A percentile compares a stretch with the other conserved stretches of the same genome.
phyloP scores from a whole-genome alignment of 495 filamentous ascomycete genomes.

The Hapsidospora chrysogenum region DNA sequence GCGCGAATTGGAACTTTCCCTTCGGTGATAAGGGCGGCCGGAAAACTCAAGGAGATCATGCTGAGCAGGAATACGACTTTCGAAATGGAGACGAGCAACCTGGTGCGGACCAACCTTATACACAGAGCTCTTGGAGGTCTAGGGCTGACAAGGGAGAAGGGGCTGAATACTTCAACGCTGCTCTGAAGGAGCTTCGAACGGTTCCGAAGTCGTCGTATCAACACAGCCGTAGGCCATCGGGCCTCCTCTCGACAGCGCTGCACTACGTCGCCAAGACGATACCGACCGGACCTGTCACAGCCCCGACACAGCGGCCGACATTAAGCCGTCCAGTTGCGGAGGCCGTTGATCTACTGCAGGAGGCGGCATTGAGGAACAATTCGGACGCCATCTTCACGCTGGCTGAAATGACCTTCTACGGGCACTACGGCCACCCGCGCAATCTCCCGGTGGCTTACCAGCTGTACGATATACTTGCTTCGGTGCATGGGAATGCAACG shows the following conservation, averaged over 20 bases:
- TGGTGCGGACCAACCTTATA: too few relatives aligned
- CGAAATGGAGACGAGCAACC: too few relatives aligned
- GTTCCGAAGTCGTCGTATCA: conserved; percentile 17
- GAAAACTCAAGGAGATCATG: too few relatives aligned
- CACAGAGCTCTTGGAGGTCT: too few relatives aligned
- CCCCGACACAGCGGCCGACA: conserved; percentile 14
- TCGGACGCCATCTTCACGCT: conserved; percentile 81
- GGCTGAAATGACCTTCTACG: conserved; percentile 92
- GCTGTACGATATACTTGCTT: conserved; percentile 65
- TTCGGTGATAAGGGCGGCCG: too few relatives aligned
- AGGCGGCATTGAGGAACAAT: conserved; percentile 58
- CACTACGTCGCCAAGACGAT: conserved; percentile 20
- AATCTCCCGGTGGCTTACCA: conserved; percentile 71
- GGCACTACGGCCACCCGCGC: conserved; percentile 77
- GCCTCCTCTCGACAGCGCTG: conserved; percentile 19
- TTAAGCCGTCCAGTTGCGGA: conserved; percentile 25
- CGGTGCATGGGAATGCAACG: conserved; percentile 66
- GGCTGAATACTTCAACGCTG: conserved; percentile 26
- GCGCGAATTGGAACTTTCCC: neutral
- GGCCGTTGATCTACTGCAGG: conserved; percentile 59
- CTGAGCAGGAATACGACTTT: too few relatives aligned
- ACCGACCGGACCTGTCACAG: conserved; percentile 23
- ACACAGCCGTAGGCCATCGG: conserved; percentile 17
- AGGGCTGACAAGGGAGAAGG: conserved; percentile 14
- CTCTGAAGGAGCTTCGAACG: conserved; percentile 23